These are phyloP conservation scores for Thoreauomyces humboldtii DNA, from an alignment of 192 early-diverging fungal species.

Conservation along the genomic window DNA sequence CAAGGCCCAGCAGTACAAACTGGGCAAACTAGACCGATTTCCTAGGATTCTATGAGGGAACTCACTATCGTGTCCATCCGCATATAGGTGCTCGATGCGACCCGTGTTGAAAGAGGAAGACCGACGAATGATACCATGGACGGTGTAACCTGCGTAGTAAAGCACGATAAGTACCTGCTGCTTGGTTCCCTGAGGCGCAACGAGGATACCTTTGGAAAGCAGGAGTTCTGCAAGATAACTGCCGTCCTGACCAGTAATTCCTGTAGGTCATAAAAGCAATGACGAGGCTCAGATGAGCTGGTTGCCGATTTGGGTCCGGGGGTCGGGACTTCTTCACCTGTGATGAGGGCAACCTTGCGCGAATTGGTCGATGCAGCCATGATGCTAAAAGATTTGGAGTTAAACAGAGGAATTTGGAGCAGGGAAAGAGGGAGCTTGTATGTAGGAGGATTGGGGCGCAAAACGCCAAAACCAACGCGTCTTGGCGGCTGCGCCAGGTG, in stretches of 20 bases:
- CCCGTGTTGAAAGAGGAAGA: conserved; percentile 86
- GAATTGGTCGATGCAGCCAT: background rate
- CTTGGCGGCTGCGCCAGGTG: too few species aligned
- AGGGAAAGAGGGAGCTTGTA: too few species aligned
- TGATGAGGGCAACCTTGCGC: conserved; percentile 35
- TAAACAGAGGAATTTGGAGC: too few species aligned
- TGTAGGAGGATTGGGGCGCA: too few species aligned
- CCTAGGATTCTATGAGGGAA: too few species aligned
- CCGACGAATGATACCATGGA: conserved; percentile 77
- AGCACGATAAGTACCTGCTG: background rate
- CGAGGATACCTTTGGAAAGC: conserved; percentile 56
- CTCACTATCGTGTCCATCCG: conserved; percentile 55
- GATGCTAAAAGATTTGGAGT: too few species aligned
- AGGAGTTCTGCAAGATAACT: conserved; percentile 75
- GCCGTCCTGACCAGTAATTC: conserved; percentile 81
- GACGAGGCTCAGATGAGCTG: background rate
- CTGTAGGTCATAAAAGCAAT: conserved; percentile 26
- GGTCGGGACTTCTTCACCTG: conserved; percentile 16
- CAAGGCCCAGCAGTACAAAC: too few species aligned
- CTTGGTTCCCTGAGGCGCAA: background rate
- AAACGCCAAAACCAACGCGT: too few species aligned
- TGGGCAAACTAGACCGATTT: too few species aligned
- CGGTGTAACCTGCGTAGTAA: conserved; percentile 50
- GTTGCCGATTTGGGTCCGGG: background rate
- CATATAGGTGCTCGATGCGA: conserved; percentile 75